Evolutionary conservation across 345 rosid genomes (phyloP).

Genomic region (Camelina laxa): DNA sequence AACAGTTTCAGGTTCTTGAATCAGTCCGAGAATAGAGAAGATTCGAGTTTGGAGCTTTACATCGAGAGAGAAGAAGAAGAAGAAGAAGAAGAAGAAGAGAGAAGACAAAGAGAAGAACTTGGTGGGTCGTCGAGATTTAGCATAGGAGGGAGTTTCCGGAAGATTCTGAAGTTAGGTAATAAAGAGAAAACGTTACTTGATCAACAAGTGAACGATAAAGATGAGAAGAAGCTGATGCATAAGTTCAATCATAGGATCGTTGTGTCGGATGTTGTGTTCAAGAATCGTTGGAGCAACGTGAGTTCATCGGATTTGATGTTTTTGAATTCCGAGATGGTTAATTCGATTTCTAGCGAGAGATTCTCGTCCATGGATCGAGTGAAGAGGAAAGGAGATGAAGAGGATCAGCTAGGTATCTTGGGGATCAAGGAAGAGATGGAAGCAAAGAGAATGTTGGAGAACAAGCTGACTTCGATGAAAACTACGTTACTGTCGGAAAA

Average conservation of each 20-base stretch:
- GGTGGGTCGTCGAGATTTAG: slow-evolving; percentile 69
- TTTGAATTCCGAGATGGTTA: slow-evolving; percentile 75
- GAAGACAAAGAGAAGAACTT: slow-evolving; percentile 32
- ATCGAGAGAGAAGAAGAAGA: slow-evolving; percentile 72
- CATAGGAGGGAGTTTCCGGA: slow-evolving; percentile 77
- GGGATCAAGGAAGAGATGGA: slow-evolving; percentile 71
- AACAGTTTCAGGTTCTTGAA: slow-evolving; percentile 64
- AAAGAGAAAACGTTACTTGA: slow-evolving; percentile 40
- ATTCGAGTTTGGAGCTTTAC: slow-evolving; percentile 63
- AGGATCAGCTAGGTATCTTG: slow-evolving; percentile 44
- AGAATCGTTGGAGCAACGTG: slow-evolving; percentile 88
- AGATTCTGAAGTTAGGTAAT: slow-evolving; percentile 42
- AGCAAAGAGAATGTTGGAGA: slow-evolving; percentile 62
- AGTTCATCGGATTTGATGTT: slow-evolving; percentile 81
- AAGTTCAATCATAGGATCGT: slow-evolving; percentile 73
- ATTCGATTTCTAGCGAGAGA: slow-evolving; percentile 56
- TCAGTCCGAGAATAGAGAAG: slow-evolving; percentile 55
- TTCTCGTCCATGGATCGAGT: slow-evolving; percentile 44
- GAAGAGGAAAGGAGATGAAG: slow-evolving; percentile 30
- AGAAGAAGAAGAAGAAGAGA: slow-evolving; percentile 60
- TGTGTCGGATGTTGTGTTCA: slow-evolving; percentile 70
- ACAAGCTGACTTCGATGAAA: slow-evolving; percentile 44
- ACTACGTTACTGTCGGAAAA: slow-evolving; percentile 40
- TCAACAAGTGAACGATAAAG: slow-evolving; percentile 8
- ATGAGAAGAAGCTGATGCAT: slow-evolving; percentile 49